phyloP scores from a whole-genome alignment of 768 basidiomycete genomes.

The Boletus pseudopeckii region DNA sequence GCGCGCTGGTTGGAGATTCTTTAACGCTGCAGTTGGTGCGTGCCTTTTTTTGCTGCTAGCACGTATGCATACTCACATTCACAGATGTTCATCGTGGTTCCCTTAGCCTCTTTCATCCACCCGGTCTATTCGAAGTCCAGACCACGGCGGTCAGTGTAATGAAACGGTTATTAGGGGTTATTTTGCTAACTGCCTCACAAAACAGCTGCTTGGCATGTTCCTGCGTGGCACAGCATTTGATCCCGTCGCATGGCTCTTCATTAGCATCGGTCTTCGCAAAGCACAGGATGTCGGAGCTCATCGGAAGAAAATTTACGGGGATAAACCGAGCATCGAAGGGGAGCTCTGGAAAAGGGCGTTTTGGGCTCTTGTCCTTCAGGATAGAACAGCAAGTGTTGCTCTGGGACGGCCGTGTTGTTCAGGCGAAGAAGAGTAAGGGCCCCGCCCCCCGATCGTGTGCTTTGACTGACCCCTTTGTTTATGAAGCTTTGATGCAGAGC shows the following conservation, averaged over 20 bases:
- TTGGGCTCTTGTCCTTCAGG: constrained; percentile 63
- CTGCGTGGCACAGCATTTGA: constrained; percentile 47
- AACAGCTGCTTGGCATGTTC: constrained; percentile 54
- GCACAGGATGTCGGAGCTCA: constrained; percentile 78
- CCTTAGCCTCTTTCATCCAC: constrained; percentile 51
- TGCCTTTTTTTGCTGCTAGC: not conserved
- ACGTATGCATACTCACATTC: constrained; percentile 3
- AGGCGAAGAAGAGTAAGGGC: constrained; percentile 63
- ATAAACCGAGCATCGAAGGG: constrained; percentile 47
- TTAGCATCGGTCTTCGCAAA: constrained; percentile 55
- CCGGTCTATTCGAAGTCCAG: constrained; percentile 62
- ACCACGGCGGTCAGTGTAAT: constrained; percentile 43
- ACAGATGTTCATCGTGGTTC: constrained; percentile 51
- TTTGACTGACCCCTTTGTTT: constrained; percentile 11
- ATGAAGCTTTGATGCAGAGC: constrained; percentile 76
- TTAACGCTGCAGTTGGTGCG: constrained; percentile 52
- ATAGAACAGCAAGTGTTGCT: constrained; percentile 50
- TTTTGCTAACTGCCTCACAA: constrained; percentile 6
- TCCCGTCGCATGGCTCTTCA: constrained; percentile 52
- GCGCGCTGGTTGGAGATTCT: constrained; percentile 59
- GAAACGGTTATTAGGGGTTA: not conserved
- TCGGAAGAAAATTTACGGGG: constrained; percentile 53
- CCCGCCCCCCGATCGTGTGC: not conserved
- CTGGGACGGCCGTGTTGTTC: constrained; percentile 56
- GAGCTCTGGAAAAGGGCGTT: constrained; percentile 81